Evolutionary conservation across 2,329 filamentous ascomycete genomes (phyloP), one percentile per base, ranked within the genome.

Genomic region (Fusarium sp.): DNA sequence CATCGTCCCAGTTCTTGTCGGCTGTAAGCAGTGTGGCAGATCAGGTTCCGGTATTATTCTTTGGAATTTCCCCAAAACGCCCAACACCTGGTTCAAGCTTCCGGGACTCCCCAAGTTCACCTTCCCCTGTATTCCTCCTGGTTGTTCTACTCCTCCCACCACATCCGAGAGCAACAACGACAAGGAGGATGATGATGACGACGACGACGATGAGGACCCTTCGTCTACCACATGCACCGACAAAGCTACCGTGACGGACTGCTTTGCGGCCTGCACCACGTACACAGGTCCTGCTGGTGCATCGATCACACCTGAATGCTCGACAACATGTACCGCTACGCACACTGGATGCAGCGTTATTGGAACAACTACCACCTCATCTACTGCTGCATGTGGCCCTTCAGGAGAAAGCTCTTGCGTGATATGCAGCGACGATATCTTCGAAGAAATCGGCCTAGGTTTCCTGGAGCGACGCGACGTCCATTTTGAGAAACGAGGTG

Each of bases 191-290:
- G 42, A 62, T 4, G 64, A 52, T 0, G 33, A 47, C 4, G 58
- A 69, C 3, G 45, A 61, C 2, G 52, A 56, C 8, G 56, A 56
- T 5, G 31, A 62, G 3, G 10, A 62, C n/a, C 16, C 41, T n/a
- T 37, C 41, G 2, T 52, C 59, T 1, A 30, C 36, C 1, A 65
- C 54, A 2, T 69, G 68, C 6, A 59, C 66, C 4, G 65, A 64
- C 3, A 45, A 55, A 12, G 49, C 55, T 12, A 70, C 67, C 4
- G 65, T 57, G 1, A 69, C 62, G 3, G 67, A 70, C 8, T 70
- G 67, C 28, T 37, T 69, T 18, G 65, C 69, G 8, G 58, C 62
- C 1, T 69, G 65, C 11, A 61, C 65, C 1, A 69, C 65, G 7
- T 68, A 62, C 12, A 69, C 62, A 4, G 59, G 59, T 1, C 42